phyloP scores from a whole-genome alignment of 441 rosid genomes.

The Gossypium davidsonii region DNA sequence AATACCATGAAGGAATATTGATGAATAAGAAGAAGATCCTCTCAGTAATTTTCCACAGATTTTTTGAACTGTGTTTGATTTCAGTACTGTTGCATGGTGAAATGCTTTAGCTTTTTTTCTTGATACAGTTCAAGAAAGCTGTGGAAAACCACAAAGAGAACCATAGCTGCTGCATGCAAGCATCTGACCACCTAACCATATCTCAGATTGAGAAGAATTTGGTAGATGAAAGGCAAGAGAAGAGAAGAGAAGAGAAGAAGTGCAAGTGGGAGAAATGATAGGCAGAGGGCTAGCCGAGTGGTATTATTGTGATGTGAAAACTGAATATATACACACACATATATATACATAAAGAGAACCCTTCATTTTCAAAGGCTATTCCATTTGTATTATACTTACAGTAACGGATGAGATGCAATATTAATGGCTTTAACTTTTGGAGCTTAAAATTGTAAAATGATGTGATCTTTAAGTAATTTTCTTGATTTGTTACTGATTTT shows the following conservation, averaged over 20 bases:
- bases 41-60: slow-evolving; percentile 17
- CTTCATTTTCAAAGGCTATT: background rate
- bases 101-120: background rate
- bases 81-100: background rate
- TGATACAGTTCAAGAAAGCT: slow-evolving; percentile 13
- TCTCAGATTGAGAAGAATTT: background rate
- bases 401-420: background rate
- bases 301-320: background rate
- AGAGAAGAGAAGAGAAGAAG: background rate
- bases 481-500: background rate
- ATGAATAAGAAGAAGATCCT: slow-evolving; percentile 12
- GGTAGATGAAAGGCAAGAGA: too few relatives aligned
- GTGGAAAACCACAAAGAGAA: slow-evolving; percentile 25
- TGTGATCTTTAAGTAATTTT: background rate
- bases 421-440: background rate
- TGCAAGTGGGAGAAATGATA: background rate
- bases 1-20: background rate
- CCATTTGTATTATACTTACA: background rate
- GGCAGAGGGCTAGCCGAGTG: background rate
- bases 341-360: background rate
- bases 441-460: background rate
- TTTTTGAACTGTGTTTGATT: slow-evolving; percentile 10
- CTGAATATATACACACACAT: background rate
- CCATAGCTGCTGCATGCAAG: background rate
- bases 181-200: background rate